These are phyloP conservation scores for Populus alba DNA, from an alignment of 345 rosid genomes.

Conservation along the genomic window DNA sequence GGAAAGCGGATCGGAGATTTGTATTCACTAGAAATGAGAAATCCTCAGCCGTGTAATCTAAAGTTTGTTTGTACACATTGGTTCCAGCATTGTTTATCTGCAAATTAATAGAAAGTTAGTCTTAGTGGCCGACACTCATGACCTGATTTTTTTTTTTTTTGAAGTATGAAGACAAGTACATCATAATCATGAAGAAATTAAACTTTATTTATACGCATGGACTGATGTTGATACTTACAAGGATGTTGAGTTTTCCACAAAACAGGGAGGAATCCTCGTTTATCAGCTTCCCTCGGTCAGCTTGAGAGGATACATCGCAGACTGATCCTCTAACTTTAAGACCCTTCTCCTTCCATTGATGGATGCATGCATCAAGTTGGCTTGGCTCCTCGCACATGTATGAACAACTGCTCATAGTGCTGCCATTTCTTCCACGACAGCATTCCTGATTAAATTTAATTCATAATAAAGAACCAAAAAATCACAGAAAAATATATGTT, in stretches of 20 bases:
- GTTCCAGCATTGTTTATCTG: background rate
- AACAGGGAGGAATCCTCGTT: slow-evolving; percentile 1
- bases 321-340: background rate
- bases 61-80: background rate
- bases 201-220: background rate
- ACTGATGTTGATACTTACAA: background rate
- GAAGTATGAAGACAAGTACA: background rate
- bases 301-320: background rate
- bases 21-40: background rate
- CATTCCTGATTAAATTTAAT: background rate
- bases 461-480: background rate
- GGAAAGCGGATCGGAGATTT: background rate
- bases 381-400: background rate
- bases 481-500: background rate
- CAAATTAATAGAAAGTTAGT: background rate
- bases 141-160: too few relatives aligned
- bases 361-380: background rate
- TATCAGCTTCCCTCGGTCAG: background rate
- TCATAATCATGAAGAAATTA: background rate
- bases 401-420: background rate
- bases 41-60: background rate
- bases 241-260: slow-evolving; percentile 3
- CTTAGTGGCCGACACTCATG: background rate
- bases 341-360: slow-evolving; percentile 4
- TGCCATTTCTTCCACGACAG: slow-evolving; percentile 3